A percentile compares a stretch with the other conserved stretches of the same genome.
phyloP scores from a whole-genome alignment of 257 asterid genomes.

The Solanum tarapatanum region DNA sequence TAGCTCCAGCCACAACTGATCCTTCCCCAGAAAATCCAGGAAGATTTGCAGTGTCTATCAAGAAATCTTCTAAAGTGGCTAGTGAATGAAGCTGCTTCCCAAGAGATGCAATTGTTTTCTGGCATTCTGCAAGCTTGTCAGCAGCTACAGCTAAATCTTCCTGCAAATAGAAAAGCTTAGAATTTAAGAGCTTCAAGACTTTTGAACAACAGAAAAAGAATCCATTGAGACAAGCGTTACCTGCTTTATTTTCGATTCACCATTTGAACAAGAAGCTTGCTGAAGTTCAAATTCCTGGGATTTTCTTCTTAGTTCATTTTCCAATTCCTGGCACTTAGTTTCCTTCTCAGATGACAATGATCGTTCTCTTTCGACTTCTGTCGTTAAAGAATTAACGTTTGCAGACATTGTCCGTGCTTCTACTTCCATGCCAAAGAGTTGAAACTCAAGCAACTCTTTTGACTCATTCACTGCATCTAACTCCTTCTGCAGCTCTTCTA shows the following conservation, averaged over 20 bases:
- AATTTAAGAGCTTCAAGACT: neutral
- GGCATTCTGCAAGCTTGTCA: slow-evolving; percentile 78
- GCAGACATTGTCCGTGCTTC: slow-evolving; percentile 43
- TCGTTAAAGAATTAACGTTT: slow-evolving; percentile 24
- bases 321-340: slow-evolving; percentile 37
- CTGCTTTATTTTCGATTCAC: slow-evolving; percentile 53
- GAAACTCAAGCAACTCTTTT: slow-evolving; percentile 42
- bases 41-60: slow-evolving; percentile 56
- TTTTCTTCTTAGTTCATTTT: slow-evolving; percentile 31
- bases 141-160: slow-evolving; percentile 67
- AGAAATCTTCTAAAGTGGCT: slow-evolving; percentile 76
- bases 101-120: slow-evolving; percentile 70
- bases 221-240: slow-evolving; percentile 7
- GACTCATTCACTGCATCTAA: slow-evolving; percentile 27
- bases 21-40: slow-evolving; percentile 41
- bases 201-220: neutral
- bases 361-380: slow-evolving; percentile 26
- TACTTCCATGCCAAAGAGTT: slow-evolving; percentile 41
- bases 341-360: slow-evolving; percentile 25
- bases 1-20: slow-evolving; percentile 6
- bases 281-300: slow-evolving; percentile 31
- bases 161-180: slow-evolving; percentile 17
- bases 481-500: slow-evolving; percentile 39
- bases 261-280: slow-evolving; percentile 19
- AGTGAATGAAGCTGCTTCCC: slow-evolving; percentile 73